Conservation (phyloP, 176 grass and related monocot genomes). For the Leersia perrieri region DNA sequence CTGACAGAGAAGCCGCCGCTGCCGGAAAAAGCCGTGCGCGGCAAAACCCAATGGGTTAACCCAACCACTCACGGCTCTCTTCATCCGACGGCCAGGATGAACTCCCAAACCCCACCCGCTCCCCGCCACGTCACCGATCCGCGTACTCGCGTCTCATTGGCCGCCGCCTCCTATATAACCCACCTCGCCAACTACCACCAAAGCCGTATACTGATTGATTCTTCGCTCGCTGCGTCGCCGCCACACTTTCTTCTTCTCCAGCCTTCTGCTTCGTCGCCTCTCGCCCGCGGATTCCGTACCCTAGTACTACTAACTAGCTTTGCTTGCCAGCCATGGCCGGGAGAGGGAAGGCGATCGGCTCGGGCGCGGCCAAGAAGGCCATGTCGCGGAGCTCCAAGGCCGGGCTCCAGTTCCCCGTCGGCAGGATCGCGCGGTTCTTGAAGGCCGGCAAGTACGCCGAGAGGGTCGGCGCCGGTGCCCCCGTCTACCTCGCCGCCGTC, state of each 20-base stretch:
- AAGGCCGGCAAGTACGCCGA: conserved; percentile 99
- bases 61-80: not conserved
- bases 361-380: conserved; percentile 75
- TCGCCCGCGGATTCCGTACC: not conserved
- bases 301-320: too few species aligned
- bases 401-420: conserved; percentile 94
- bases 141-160: conserved; percentile 40
- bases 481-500: conserved; percentile 91
- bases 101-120: fast-evolving
- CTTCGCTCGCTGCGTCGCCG: not conserved
- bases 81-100: conserved; percentile 39
- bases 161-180: conserved; percentile 18
- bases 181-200: not conserved
- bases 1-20: too few species aligned
- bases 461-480: conserved; percentile 91
- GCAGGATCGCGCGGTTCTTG: conserved; percentile 86
- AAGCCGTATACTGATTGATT: not conserved
- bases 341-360: conserved; percentile 90
- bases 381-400: conserved; percentile 92
- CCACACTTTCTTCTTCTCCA: not conserved
- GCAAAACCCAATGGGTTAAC: conserved; percentile 29
- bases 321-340: conserved; percentile 54
- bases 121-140: conserved; percentile 48
- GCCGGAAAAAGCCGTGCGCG: conserved; percentile 30
- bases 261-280: not conserved